Conservation (phyloP, 192 early-diverging fungal species). For the Glomus cerebriforme region DNA sequence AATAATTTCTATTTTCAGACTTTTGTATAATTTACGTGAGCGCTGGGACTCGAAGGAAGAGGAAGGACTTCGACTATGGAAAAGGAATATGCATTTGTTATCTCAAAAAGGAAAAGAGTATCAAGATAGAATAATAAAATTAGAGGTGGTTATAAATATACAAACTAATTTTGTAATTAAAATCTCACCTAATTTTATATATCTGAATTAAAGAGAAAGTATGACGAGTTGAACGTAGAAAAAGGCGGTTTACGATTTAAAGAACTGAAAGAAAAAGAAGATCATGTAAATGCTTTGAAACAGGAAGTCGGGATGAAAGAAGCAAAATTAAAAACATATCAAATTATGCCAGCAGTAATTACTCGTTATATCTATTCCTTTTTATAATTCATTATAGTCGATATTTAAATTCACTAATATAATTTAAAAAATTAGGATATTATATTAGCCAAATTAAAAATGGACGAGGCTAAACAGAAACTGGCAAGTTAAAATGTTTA, state of each 20-base stretch:
- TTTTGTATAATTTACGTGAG: background rate
- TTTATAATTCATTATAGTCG: background rate
- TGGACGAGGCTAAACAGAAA: slow-evolving; percentile 6
- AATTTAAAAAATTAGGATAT: background rate
- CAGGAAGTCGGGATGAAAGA: background rate
- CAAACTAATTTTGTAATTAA: background rate
- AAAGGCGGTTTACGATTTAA: slow-evolving; percentile 18
- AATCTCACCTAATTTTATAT: background rate
- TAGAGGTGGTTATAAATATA: background rate
- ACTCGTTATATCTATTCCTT: background rate
- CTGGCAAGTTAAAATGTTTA: background rate
- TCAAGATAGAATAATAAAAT: background rate
- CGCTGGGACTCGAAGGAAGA: slow-evolving; percentile 17
- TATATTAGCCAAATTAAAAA: background rate
- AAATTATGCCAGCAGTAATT: slow-evolving; percentile 27
- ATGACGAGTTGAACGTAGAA: background rate
- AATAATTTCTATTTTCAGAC: background rate
- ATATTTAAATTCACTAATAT: background rate
- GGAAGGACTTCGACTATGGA: slow-evolving; percentile 14
- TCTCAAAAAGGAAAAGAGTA: slow-evolving; percentile 9
- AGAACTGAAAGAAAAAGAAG: slow-evolving; percentile 5
- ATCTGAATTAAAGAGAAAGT: slow-evolving; percentile 10
- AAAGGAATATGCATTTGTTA: background rate
- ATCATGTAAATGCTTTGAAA: background rate
- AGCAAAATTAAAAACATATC: slow-evolving; percentile 15